A percentile compares a stretch with the other conserved stretches of the same genome.
phyloP scores from a whole-genome alignment of 495 filamentous ascomycete genomes.

The Delitschia confertaspora region DNA sequence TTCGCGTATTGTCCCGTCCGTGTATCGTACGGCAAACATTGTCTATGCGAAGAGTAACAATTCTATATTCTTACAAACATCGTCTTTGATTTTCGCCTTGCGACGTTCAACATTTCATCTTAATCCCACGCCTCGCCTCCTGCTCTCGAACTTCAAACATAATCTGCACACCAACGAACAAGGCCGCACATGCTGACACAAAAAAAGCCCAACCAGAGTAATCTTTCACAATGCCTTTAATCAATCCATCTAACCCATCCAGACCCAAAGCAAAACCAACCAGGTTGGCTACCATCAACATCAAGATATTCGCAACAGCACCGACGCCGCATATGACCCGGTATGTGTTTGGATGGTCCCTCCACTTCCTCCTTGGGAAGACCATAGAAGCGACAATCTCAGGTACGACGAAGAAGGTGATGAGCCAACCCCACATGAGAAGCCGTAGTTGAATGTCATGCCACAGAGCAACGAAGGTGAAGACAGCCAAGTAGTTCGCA shows the following conservation, averaged over 20 bases:
- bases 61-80: too few species aligned
- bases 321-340: slow-evolving; percentile 76
- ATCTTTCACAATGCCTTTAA: slow-evolving; percentile 63
- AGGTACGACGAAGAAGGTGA: slow-evolving; percentile 86
- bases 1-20: too few species aligned
- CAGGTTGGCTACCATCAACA: slow-evolving; percentile 94
- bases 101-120: slow-evolving; percentile 63
- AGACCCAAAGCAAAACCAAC: slow-evolving; percentile 90
- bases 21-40: too few species aligned
- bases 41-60: too few species aligned
- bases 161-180: slow-evolving; percentile 83
- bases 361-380: slow-evolving; percentile 66
- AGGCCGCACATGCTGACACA: slow-evolving; percentile 51
- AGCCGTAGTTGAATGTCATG: slow-evolving; percentile 93
- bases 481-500: slow-evolving; percentile 72
- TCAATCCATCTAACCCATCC: slow-evolving; percentile 71
- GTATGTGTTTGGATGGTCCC: slow-evolving; percentile 57
- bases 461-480: slow-evolving; percentile 97
- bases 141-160: slow-evolving; percentile 93
- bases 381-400: slow-evolving; percentile 62
- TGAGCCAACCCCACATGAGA: slow-evolving; percentile 93
- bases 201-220: slow-evolving; percentile 71
- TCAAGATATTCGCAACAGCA: slow-evolving; percentile 74
- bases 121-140: slow-evolving; percentile 72
- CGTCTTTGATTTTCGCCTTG: too few species aligned